A percentile compares a stretch with the other conserved stretches of the same genome.
Evolutionary conservation across 768 basidiomycete species (phyloP).

Genomic region (Termitomyces eurrhizus): DNA sequence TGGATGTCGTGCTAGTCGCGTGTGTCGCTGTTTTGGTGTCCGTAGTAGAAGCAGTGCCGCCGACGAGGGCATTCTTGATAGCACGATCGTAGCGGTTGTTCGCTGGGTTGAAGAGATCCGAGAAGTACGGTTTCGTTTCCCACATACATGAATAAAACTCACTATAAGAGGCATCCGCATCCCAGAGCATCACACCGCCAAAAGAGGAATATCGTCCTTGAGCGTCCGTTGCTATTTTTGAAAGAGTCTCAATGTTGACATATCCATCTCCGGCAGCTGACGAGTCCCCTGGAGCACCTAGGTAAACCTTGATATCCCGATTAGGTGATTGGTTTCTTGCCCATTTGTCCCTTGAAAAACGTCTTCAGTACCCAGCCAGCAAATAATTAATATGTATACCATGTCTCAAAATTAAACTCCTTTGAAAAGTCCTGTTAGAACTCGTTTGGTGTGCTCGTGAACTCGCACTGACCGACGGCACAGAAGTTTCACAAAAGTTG

Average conservation of each 20-base stretch:
- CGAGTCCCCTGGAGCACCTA: constrained; percentile 53
- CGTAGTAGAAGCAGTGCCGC: constrained; percentile 13
- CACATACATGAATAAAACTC: constrained; percentile 25
- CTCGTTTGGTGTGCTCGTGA: not conserved
- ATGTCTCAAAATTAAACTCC: constrained; percentile 50
- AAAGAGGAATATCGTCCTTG: constrained; percentile 54
- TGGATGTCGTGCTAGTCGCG: not conserved
- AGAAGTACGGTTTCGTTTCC: not conserved
- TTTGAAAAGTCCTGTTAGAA: constrained; percentile 15
- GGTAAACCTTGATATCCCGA: constrained; percentile 52
- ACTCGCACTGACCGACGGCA: constrained; percentile 27
- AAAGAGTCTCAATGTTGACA: constrained; percentile 40
- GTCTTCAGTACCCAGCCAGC: not conserved
- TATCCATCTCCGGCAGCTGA: constrained; percentile 52
- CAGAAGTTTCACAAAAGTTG: constrained; percentile 51
- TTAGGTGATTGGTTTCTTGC: constrained; percentile 57
- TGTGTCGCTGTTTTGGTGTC: not conserved
- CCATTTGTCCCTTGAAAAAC: constrained; percentile 48
- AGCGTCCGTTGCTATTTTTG: constrained; percentile 37
- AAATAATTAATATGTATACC: constrained; percentile 24
- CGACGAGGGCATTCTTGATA: constrained; percentile 43
- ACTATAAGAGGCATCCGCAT: constrained; percentile 37
- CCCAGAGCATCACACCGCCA: constrained; percentile 54
- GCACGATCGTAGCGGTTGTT: constrained; percentile 47
- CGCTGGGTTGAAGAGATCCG: constrained; percentile 19